These are phyloP conservation scores for Hexamita inflata DNA, from an alignment of 208 protist species.

Conservation along the genomic window DNA sequence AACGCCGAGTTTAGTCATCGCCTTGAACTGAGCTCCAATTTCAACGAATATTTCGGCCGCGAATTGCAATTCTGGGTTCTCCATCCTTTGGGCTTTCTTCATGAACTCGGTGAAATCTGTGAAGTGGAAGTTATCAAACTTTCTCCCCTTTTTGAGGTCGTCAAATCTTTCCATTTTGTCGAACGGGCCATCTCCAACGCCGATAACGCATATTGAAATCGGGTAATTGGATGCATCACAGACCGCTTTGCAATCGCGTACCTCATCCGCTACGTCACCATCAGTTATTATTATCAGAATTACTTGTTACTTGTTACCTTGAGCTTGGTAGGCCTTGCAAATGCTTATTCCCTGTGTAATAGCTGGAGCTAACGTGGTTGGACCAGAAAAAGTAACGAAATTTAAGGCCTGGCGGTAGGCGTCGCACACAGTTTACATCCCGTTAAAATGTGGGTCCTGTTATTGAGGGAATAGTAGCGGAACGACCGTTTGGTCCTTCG, in stretches of 20 bases:
- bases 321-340: too few relatives aligned
- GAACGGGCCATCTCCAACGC: conserved; percentile 17
- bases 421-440: background rate
- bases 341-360: background rate
- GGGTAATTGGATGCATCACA: conserved; percentile 19
- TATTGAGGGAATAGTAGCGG: background rate
- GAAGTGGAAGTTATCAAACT: conserved; percentile 28
- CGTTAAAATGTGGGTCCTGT: background rate
- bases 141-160: background rate
- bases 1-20: background rate
- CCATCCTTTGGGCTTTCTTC: background rate
- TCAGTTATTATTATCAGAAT: conserved; percentile 10
- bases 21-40: background rate
- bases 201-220: background rate
- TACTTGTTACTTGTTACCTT: too few relatives aligned
- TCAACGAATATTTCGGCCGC: background rate
- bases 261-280: background rate
- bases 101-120: conserved; percentile 2
- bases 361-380: background rate
- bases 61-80: background rate
- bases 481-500: conserved; percentile 9
- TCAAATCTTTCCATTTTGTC: background rate
- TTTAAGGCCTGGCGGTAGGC: background rate
- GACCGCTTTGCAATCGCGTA: background rate
- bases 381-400: background rate